phyloP scores from a whole-genome alignment of 2,329 filamentous ascomycete species.

The Pleomassaria siparia region DNA sequence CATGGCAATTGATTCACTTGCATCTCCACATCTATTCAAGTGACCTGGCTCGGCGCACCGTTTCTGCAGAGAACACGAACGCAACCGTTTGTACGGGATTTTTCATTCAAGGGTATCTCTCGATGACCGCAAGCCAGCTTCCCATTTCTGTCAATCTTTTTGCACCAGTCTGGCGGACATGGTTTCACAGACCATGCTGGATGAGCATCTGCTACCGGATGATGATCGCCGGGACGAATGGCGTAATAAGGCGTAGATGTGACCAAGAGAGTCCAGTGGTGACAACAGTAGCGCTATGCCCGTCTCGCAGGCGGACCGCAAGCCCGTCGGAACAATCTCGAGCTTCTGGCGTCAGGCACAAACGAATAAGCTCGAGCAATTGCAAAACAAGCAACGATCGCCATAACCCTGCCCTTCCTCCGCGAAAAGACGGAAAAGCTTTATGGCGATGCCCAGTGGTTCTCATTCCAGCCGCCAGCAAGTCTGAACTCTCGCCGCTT shows the following conservation, averaged over 20 bases:
- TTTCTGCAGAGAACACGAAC: conserved; percentile 1
- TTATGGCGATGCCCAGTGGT: conserved; percentile 7
- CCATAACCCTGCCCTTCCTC: conserved; percentile 15
- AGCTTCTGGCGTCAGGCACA: conserved; percentile 12
- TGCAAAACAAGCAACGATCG: conserved; percentile 30
- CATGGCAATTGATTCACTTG: conserved; percentile 15
- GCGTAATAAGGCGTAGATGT: conserved; percentile 11
- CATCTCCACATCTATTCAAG: conserved; percentile 6
- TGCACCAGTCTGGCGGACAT: conserved; percentile 4
- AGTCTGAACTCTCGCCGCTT: conserved; percentile 19
- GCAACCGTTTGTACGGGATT: neutral
- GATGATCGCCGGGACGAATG: conserved; percentile 11
- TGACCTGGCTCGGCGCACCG: conserved; percentile 6
- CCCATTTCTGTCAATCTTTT: conserved; percentile 19
- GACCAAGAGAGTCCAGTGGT: conserved; percentile 8
- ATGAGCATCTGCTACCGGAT: conserved; percentile 4
- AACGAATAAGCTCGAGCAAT: conserved; percentile 14
- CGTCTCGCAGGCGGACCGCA: conserved; percentile 28
- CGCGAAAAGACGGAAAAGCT: conserved; percentile 9
- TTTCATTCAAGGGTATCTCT: conserved; percentile 1
- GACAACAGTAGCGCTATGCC: conserved; percentile 3
- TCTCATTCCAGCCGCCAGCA: neutral
- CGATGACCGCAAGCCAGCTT: conserved; percentile 7
- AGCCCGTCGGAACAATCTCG: conserved; percentile 33
- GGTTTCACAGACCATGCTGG: neutral